Conservation (phyloP, 768 basidiomycete species). For the Kwoniella botswanensis region DNA sequence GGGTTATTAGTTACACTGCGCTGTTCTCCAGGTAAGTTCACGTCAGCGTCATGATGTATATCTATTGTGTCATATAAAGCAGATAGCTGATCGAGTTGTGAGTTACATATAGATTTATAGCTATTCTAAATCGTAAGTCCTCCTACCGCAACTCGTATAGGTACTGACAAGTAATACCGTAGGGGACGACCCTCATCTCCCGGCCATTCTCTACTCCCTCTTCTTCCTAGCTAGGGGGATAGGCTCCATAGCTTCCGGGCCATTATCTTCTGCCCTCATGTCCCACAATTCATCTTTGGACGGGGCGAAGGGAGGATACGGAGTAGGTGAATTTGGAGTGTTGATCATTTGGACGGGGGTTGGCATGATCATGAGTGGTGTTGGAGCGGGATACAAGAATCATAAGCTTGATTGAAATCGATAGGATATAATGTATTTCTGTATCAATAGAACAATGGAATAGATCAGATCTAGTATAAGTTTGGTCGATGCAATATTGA, state of each 20-base stretch:
- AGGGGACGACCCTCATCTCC: slow-evolving; percentile 32
- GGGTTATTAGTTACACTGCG: slow-evolving; percentile 32
- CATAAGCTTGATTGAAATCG: slow-evolving; percentile 30
- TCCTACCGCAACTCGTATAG: not conserved
- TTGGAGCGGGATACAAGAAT: slow-evolving; percentile 38
- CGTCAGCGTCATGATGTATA: too few species aligned
- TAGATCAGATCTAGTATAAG: too few species aligned
- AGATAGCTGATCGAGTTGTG: slow-evolving; percentile 9
- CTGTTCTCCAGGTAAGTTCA: slow-evolving; percentile 27
- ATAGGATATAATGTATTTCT: not conserved
- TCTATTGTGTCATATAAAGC: not conserved
- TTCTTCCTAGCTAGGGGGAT: slow-evolving; percentile 38
- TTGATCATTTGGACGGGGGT: slow-evolving; percentile 38
- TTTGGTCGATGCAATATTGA: too few species aligned
- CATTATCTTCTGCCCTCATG: slow-evolving; percentile 33
- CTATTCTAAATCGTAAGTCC: slow-evolving; percentile 31
- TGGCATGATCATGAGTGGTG: slow-evolving; percentile 30
- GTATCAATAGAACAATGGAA: not conserved
- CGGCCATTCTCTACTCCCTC: slow-evolving; percentile 35
- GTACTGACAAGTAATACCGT: not conserved
- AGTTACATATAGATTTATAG: slow-evolving; percentile 24
- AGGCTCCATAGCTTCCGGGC: slow-evolving; percentile 37
- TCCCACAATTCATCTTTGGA: slow-evolving; percentile 11
- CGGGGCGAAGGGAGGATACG: slow-evolving; percentile 33
- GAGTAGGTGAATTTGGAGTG: slow-evolving; percentile 34